Percentiles rank a stretch among this genome's conserved stretches.
Conservation (phyloP, 257 asterid species). For the Primulina huaijiensis region DNA sequence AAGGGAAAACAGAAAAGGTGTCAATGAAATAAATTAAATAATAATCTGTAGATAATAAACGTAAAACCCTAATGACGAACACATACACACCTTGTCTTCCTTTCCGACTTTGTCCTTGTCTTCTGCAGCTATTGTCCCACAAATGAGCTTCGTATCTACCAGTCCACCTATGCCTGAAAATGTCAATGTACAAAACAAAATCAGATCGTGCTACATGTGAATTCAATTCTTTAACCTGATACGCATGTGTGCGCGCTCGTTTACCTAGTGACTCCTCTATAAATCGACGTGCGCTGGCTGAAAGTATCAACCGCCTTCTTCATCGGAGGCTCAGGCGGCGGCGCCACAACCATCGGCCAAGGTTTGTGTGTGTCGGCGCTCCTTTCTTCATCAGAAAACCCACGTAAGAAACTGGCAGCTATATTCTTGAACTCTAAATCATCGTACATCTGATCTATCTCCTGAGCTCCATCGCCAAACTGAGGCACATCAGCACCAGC, state of each 20-base stretch:
- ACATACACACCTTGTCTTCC: constrained; percentile 72
- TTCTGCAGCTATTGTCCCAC: constrained; percentile 89
- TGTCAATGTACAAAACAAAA: not conserved
- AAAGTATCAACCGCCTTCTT: constrained; percentile 65
- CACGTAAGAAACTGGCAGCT: constrained; percentile 57
- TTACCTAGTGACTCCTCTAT: constrained; percentile 77
- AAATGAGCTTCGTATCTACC: constrained; percentile 90
- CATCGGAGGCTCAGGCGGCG: constrained; percentile 36
- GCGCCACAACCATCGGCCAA: constrained; percentile 30
- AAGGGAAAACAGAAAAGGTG: not conserved
- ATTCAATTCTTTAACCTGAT: no score
- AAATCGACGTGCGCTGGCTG: constrained; percentile 84
- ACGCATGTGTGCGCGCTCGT: not conserved
- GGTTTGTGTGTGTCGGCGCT: constrained; percentile 25
- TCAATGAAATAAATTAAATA: no score
- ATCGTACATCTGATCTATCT: constrained; percentile 33
- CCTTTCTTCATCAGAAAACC: constrained; percentile 35
- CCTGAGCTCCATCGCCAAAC: constrained; percentile 27
- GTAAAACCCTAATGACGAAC: constrained; percentile 30
- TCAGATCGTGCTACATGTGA: not conserved
- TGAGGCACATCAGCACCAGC: constrained; percentile 23
- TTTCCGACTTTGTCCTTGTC: constrained; percentile 94
- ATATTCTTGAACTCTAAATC: constrained; percentile 61
- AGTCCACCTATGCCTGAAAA: constrained; percentile 71
- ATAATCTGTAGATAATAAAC: not conserved